Base-by-base conservation (phyloP, 176 grass and related monocot species). In the Pontederia paniculata region DNA sequence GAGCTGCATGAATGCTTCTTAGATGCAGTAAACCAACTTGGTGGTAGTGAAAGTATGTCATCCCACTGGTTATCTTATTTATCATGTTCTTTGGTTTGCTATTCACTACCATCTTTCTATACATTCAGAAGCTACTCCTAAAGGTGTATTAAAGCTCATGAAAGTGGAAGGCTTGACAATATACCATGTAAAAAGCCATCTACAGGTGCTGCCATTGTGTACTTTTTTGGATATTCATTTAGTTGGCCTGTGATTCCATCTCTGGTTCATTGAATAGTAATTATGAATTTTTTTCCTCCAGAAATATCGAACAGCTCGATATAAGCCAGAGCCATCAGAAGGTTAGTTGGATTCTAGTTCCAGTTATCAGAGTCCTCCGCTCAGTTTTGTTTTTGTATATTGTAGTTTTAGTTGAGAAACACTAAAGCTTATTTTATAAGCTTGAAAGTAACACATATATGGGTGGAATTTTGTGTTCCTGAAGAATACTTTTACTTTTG, bases 121-220 rank as follows among this genome's bases (percentile, higher is more conserved):
- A 54, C 51, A 45, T 71, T 69, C 82, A 97, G 91, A 90, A 76
- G 91, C 86, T 68, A 97, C 91, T 60, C 91, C 91, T 58, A 97
- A 97, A 67, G 83, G 80, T 6, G 80, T 97, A 57, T 74, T 84
- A 31, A 97, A 90, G 73, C 74, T 77, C 61, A 97, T 97, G 91
- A 90, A 87, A 76, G 80, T 97, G 68, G 83, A 87, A 62, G 68
- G 77, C n/a, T 79, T 97, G 61, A 97, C 91, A 12, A 90, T 90
- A 88, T 87, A 83, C 83, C 91, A 97, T 72, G 83, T 97, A 48
- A 97, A 97, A 83, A 97, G 91, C 62, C 91, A 97, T 63, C 64
- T 97, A 13, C 91, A 97, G 91, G 91, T 97, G 91, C 90, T 57
- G 57, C 21, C 37, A 54, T 8, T 83, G 60, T 69, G 41, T 5